Base-by-base conservation (phyloP, 345 rosid genomes). In the Anastatica hierochuntica region DNA sequence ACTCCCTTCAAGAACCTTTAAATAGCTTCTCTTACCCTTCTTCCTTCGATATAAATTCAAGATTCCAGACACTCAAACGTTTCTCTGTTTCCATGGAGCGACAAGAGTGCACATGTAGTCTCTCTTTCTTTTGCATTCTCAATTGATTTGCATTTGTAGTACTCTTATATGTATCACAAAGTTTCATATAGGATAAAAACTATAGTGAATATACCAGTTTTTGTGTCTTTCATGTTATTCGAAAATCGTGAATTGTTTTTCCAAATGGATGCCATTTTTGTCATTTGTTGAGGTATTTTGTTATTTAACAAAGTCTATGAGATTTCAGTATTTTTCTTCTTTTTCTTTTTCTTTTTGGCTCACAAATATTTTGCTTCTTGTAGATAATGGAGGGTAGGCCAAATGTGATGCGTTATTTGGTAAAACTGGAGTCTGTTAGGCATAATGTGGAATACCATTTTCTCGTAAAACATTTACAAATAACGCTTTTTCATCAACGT, bases 231-330 rank as follows among this genome's bases (percentile, higher is more conserved):
- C 51, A 47, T 60, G 61, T 53, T 67, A 60, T 67, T 60, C n/a
- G 48, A 49, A 23, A 67, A 67, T 19, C 61, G 67, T 23, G 56
- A 67, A 13, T 3, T 48, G 47, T 53, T 67, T 53, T 67, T 43
- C 72, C 67, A 0, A 67, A 53, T 67, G 72, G 72, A 53, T 67
- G 72, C 67, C 72, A 0, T 67, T 67, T 67, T 21, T 59, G 37
- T 60, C 72, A 46, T 39, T 67, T 17, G 72, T 67, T 23, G 66
- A 59, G 67, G 72, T 67, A 67, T 12, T 55, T 55, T 27, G 15
- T 10, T 16, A 14, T 10, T 38, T 5, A 26, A 50, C 44, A 49
- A 21, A 50, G 19, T 24, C 23, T 49, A 7, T 2, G 7, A 27
- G 4, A 54, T 37, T 26, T 54, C 8, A 0, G 7, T 49, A 18